phyloP scores from a whole-genome alignment of 805 yeast species.

The Teunomyces barrocoloradensis region DNA sequence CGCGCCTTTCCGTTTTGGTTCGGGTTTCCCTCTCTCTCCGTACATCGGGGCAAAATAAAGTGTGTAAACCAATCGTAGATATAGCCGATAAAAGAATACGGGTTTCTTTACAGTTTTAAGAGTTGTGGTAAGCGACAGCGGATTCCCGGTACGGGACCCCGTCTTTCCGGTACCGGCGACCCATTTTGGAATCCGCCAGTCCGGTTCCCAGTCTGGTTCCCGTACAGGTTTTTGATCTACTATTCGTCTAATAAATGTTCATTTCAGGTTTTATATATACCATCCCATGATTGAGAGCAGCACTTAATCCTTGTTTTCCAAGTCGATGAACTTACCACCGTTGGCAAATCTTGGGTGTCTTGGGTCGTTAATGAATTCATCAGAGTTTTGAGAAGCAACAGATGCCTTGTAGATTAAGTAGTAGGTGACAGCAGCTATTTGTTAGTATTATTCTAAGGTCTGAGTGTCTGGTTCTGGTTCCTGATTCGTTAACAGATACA shows the following conservation, averaged over 20 bases:
- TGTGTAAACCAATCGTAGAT: neutral
- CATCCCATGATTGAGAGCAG: neutral
- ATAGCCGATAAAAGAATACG: neutral
- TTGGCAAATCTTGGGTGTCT: constrained; percentile 85
- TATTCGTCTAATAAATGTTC: constrained; percentile 1
- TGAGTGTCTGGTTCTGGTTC: too few species aligned
- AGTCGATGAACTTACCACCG: constrained; percentile 43
- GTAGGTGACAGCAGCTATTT: constrained; percentile 57
- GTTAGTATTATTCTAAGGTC: constrained; percentile 19
- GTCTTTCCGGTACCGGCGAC: neutral
- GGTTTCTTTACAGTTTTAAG: too few species aligned
- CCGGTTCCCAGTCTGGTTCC: neutral
- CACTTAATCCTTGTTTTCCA: constrained; percentile 20
- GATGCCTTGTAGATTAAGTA: constrained; percentile 70
- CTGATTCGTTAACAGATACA: too few species aligned
- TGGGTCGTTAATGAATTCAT: constrained; percentile 89
- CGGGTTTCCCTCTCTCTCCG: too few species aligned
- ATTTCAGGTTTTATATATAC: neutral
- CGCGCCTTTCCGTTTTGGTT: neutral
- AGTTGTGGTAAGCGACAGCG: neutral
- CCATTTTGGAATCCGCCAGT: neutral
- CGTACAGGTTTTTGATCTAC: neutral
- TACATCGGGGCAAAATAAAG: too few species aligned
- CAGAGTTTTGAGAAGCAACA: constrained; percentile 63
- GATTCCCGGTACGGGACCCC: neutral